These are phyloP conservation scores for Xanthoconium separans DNA, from an alignment of 1,284 basidiomycete species.

Conservation along the genomic window DNA sequence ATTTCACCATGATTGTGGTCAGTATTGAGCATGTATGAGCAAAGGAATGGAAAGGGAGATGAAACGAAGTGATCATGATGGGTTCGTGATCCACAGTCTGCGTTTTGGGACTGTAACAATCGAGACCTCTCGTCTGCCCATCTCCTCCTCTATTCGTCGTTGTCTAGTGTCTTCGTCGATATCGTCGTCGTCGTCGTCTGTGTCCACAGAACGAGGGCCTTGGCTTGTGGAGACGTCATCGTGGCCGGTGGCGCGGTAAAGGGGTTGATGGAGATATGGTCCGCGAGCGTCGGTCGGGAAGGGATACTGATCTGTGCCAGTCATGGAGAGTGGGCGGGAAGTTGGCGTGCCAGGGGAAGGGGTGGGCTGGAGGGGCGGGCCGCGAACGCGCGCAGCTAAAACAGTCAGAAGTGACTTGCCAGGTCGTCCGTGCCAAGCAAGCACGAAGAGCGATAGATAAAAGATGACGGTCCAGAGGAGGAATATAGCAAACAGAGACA, in stretches of 20 bases:
- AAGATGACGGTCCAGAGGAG: slow-evolving; percentile 58
- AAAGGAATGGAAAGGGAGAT: background rate
- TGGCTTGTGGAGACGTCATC: slow-evolving; percentile 41
- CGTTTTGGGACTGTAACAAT: slow-evolving; percentile 78
- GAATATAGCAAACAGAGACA: slow-evolving; percentile 62
- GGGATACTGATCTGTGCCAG: slow-evolving; percentile 45
- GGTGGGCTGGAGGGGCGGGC: slow-evolving; percentile 21
- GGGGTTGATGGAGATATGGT: slow-evolving; percentile 64
- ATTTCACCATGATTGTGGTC: slow-evolving; percentile 19
- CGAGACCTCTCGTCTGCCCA: slow-evolving; percentile 73
- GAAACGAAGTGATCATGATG: slow-evolving; percentile 35
- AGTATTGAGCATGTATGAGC: slow-evolving; percentile 22
- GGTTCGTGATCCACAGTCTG: slow-evolving; percentile 69
- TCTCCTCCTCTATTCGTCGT: slow-evolving; percentile 73
- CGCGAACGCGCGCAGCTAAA: slow-evolving; percentile 47
- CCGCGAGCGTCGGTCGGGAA: slow-evolving; percentile 47
- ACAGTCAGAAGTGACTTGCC: slow-evolving; percentile 56
- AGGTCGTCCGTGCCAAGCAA: slow-evolving; percentile 59
- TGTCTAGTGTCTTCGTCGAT: slow-evolving; percentile 71
- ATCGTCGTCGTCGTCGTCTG: slow-evolving; percentile 65
- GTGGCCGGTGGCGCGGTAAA: slow-evolving; percentile 51
- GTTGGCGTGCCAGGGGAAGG: slow-evolving; percentile 32
- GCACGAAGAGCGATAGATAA: slow-evolving; percentile 50
- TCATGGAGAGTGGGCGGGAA: slow-evolving; percentile 37
- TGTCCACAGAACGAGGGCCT: slow-evolving; percentile 44